Evolutionary conservation across 2,329 filamentous ascomycete species (phyloP), one percentile per base, ranked within the genome.

Genomic region (Sporothrix pallida): DNA sequence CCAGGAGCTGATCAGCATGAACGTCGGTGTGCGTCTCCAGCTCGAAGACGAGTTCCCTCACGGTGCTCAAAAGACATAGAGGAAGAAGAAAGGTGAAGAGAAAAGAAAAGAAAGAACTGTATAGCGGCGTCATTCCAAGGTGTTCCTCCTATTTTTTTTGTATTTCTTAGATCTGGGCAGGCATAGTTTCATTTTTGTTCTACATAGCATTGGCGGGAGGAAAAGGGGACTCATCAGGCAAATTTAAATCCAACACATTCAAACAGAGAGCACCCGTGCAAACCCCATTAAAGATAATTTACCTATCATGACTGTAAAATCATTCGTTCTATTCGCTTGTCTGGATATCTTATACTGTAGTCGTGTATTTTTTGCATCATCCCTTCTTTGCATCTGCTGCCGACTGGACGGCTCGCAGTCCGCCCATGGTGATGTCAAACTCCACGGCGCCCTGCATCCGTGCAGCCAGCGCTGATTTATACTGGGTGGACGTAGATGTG

Each of bases 1-100:
- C 68, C 96, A 99, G 85, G 96, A 99, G 84, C 83, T 99, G 79
- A 91, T 97, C 80, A 97, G 94, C 82, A 99, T 99, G 96, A 99
- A 99, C 82, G 94, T 99, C n/a, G 93, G 95, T 75, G 95, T 97
- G 74, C 88, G 93, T 74, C 85, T 99, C 83, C 93, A 95, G 85
- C 84, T 99, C 77, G 94, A 94, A 79, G 96, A 99, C 80, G 94
- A 98, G 83, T 99, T 99, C 82, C 94, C 94, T 17, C 88, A 90
- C 78, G 88, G 88, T 31, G 12, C 65, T 13, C 73, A 50, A 20
- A 74, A 74, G 71, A 73, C 73, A 15, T 73, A 37, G 26, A 4
- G 54, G 52, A 9, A 10, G 37, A 6, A 54, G 1, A 58, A 5
- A 20, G 20, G 23, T 4, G 15, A 71, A 23, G 50, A 37, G 26